Base-by-base conservation (phyloP, 2,329 filamentous ascomycete genomes). In the Sodiomyces alkalinus region DNA sequence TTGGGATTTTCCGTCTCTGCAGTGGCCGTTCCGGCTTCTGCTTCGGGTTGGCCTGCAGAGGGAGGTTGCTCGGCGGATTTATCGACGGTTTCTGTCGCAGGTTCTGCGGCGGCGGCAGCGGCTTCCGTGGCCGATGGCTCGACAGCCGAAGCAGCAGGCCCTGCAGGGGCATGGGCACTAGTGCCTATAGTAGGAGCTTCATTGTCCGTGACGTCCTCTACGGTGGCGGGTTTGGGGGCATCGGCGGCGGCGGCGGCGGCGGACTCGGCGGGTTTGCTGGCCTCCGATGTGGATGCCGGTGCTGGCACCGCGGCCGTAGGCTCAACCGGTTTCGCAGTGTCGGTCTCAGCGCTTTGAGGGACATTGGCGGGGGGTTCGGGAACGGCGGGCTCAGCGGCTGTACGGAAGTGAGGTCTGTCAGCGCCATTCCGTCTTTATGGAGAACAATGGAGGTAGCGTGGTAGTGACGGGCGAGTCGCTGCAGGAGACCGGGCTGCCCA, bases 241-340 rank as follows among this genome's bases (percentile, higher is more conserved):
- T 54, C 38, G 12, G 49, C 48, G 6, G 54, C 38, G 7, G 22
- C 29, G 8, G 29, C 26, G 8, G 28, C 20, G 12, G 16, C 28
- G 2, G 36, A 19, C 39, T 55, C 49, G 20, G 52, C 52, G 5
- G 51, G 47, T 36, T 49, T 51, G 7, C 51, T 46, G 14, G 30
- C 33, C 11, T 31, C 37, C 6, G 35, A 23, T 2, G 30, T 32
- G 7, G 16, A 43, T 36, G 22, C 39, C n/a, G n/a, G n/a, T n/a
- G n/a, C n/a, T n/a, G n/a, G n/a, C n/a, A n/a, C n/a, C 32, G 20
- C 31, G 26, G 27, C 37, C 33, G 7, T 29, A 39, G 35, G 30
- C 19, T 43, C 42, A 11, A 40, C 40, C 4, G 35, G 18, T 36
- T 45, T 41, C 27, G 34, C 17, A 7, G 36, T 30, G 14, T 19